Percentiles rank a stretch among this genome's conserved stretches.
These are phyloP conservation scores for Fagus crenata DNA, from an alignment of 306 rosid species.

Conservation along the genomic window DNA sequence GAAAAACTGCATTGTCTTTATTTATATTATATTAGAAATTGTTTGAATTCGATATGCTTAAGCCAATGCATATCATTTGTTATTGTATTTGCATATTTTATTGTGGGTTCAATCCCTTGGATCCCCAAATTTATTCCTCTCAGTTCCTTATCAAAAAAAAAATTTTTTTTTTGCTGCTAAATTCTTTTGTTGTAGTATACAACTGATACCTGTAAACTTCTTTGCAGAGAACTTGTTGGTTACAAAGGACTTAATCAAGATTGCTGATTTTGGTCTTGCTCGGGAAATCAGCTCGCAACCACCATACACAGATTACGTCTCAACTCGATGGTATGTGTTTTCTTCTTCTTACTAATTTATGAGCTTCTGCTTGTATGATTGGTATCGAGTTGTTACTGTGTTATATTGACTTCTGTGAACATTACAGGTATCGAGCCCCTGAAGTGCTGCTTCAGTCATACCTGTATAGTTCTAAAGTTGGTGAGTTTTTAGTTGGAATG, in stretches of 20 bases:
- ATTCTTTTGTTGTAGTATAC: slow-evolving; percentile 17
- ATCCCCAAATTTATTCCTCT: no score
- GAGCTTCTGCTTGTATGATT: slow-evolving; percentile 3
- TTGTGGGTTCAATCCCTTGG: no score
- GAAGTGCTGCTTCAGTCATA: slow-evolving; percentile 95
- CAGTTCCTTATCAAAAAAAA: no score
- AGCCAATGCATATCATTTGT: not conserved
- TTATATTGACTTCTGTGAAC: slow-evolving; percentile 15
- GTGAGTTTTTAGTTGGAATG: slow-evolving; percentile 47
- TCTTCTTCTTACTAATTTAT: not conserved
- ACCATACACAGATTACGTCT: slow-evolving; percentile 93
- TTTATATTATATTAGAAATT: not conserved
- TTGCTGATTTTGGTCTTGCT: slow-evolving; percentile 97
- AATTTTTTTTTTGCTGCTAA: no score
- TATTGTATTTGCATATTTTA: slow-evolving; percentile 12
- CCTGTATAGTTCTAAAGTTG: slow-evolving; percentile 83
- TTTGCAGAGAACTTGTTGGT: slow-evolving; percentile 86
- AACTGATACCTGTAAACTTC: not conserved
- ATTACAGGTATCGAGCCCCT: slow-evolving; percentile 95
- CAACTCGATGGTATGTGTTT: slow-evolving; percentile 81
- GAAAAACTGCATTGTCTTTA: not conserved
- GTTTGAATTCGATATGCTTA: not conserved
- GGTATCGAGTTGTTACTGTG: not conserved
- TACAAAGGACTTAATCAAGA: slow-evolving; percentile 70
- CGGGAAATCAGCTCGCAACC: slow-evolving; percentile 86